Percentiles rank a stretch among this genome's conserved stretches.
Evolutionary conservation across 176 grass and related monocot species (phyloP).

Genomic region (Elaeis guineensis): DNA sequence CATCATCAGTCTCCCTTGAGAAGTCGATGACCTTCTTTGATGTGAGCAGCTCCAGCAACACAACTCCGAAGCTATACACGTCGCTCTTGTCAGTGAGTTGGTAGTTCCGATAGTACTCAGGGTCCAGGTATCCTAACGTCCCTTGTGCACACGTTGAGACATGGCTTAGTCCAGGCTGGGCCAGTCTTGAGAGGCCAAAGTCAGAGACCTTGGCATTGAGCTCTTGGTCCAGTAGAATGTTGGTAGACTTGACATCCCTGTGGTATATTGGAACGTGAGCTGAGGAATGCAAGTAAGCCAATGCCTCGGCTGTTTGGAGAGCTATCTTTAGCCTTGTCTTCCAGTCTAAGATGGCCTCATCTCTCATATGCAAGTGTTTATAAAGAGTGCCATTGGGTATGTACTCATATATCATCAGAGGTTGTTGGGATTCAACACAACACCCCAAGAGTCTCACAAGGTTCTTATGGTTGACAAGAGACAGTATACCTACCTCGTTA

Average conservation of each 20-base stretch:
- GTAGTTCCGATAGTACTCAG: conserved; percentile 27
- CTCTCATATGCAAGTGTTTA: conserved; percentile 14
- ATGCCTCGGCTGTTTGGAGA: conserved; percentile 23
- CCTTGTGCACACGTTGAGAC: conserved; percentile 26
- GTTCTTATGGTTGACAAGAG: conserved; percentile 26
- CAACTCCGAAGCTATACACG: conserved; percentile 25
- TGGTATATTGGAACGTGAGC: conserved; percentile 24
- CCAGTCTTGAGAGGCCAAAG: conserved; percentile 20
- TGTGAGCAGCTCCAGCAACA: conserved; percentile 25
- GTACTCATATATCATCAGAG: conserved; percentile 26
- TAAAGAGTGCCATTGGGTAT: conserved; percentile 24
- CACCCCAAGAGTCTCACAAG: conserved; percentile 27
- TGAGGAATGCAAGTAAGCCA: conserved; percentile 25
- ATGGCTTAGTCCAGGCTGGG: conserved; percentile 20
- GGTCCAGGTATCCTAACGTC: conserved; percentile 23
- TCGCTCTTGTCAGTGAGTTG: conserved; percentile 29
- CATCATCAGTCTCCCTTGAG: conserved; percentile 19
- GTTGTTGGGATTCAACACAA: conserved; percentile 25
- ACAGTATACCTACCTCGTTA: conserved; percentile 24
- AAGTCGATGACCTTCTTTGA: conserved; percentile 29
- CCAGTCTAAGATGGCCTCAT: conserved; percentile 7
- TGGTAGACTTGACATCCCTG: conserved; percentile 25
- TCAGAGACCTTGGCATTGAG: conserved; percentile 29
- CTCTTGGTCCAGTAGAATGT: conserved; percentile 23
- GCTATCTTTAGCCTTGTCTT: conserved; percentile 19